phyloP scores from a whole-genome alignment of 352 stramenopile genomes.

The Thalassiosira gravida region DNA sequence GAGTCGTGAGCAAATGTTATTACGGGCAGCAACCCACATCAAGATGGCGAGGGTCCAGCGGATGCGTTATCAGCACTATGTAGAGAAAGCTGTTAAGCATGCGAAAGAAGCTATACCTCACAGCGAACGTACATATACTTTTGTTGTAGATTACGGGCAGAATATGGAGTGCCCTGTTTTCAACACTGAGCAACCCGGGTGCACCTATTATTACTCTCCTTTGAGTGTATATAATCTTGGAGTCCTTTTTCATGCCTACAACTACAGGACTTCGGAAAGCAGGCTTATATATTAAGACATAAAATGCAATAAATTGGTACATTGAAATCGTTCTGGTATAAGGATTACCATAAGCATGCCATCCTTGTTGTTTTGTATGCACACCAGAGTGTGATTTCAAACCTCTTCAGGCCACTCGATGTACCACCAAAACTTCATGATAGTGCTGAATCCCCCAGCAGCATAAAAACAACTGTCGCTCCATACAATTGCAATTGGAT shows the following conservation, averaged over 20 bases:
- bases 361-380: constrained; percentile 11
- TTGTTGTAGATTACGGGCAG: too few relatives aligned
- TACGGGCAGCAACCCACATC: constrained; percentile 6
- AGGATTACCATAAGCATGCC: constrained; percentile 11
- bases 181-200: too few relatives aligned
- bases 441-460: constrained; percentile 15
- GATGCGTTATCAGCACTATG: constrained; percentile 2
- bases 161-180: too few relatives aligned
- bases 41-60: constrained; percentile 1
- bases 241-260: too few relatives aligned
- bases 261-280: too few relatives aligned
- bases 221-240: too few relatives aligned
- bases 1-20: constrained; percentile 2
- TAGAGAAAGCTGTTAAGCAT: neutral
- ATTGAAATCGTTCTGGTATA: constrained; percentile 26
- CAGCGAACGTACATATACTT: neutral
- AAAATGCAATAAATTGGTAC: too few relatives aligned
- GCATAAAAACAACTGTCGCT: constrained; percentile 11
- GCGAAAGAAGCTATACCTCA: neutral
- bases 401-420: constrained; percentile 15
- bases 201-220: too few relatives aligned
- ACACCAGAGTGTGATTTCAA: neutral
- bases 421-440: constrained; percentile 32
- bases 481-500: neutral
- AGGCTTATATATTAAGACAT: too few relatives aligned